These are phyloP conservation scores for Allium sativum DNA, from an alignment of 106 monocot species.

Conservation along the genomic window DNA sequence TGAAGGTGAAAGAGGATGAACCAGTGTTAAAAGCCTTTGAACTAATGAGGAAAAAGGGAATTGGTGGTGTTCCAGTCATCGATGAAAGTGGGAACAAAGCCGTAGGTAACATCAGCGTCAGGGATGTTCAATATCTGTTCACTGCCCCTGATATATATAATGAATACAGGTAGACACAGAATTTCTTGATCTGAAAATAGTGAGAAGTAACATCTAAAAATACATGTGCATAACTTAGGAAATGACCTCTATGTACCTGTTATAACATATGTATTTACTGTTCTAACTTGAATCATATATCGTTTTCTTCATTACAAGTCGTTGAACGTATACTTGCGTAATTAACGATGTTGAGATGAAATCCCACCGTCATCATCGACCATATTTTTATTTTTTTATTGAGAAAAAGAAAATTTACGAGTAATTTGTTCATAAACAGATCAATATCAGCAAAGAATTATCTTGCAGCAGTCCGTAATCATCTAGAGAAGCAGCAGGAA, in stretches of 20 bases:
- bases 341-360: too few species aligned
- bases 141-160: constrained; percentile 83
- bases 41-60: constrained; percentile 60
- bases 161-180: constrained; percentile 51
- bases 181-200: too few species aligned
- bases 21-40: constrained; percentile 82
- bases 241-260: too few species aligned
- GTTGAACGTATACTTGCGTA: too few species aligned
- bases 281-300: too few species aligned
- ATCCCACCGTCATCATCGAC: too few species aligned
- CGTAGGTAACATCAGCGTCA: constrained; percentile 89
- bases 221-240: too few species aligned
- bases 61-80: constrained; percentile 86
- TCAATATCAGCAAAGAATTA: constrained; percentile 80
- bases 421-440: constrained; percentile 18
- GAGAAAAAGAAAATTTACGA: too few species aligned
- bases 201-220: too few species aligned
- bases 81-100: constrained; percentile 45
- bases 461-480: constrained; percentile 44
- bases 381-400: too few species aligned
- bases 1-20: constrained; percentile 63
- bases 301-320: too few species aligned
- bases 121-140: constrained; percentile 94
- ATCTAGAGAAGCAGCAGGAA: constrained; percentile 53
- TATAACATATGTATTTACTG: too few species aligned